Conservation (phyloP, 306 rosid genomes). For the Cicer yamashitae region DNA sequence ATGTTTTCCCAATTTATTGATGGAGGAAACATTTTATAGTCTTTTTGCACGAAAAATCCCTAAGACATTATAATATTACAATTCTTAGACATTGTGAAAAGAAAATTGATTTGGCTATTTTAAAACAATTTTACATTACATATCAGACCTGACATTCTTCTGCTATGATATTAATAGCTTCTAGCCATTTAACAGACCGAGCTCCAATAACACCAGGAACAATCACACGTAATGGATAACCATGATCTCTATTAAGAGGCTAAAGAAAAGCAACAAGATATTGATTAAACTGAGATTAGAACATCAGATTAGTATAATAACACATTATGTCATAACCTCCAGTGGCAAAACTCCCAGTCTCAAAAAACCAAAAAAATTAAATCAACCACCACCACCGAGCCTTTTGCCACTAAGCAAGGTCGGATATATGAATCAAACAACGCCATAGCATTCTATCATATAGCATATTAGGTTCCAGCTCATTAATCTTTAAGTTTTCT, state of each 20-base stretch:
- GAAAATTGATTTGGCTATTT: not conserved
- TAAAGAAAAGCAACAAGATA: constrained; percentile 44
- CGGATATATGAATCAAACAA: too few relatives aligned
- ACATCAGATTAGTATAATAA: constrained; percentile 7
- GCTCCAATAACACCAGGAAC: constrained; percentile 99
- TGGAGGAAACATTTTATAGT: constrained; percentile 99
- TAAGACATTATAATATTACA: constrained; percentile 47
- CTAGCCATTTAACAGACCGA: constrained; percentile 97
- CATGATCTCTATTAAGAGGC: constrained; percentile 95
- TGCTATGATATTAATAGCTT: constrained; percentile 64
- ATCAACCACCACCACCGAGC: too few relatives aligned
- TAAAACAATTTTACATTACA: constrained; percentile 5
- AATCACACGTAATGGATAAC: constrained; percentile 84
- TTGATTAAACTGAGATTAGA: constrained; percentile 38
- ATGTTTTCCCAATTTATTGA: constrained; percentile 92
- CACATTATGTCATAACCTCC: not conserved
- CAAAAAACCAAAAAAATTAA: too few relatives aligned
- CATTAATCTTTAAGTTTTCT: too few relatives aligned
- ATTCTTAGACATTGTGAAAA: constrained; percentile 25
- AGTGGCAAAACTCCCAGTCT: too few relatives aligned
- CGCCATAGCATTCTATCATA: too few relatives aligned
- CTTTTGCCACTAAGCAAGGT: too few relatives aligned
- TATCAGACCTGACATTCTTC: constrained; percentile 89
- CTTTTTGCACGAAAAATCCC: constrained; percentile 99
- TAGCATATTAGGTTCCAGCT: too few relatives aligned